phyloP scores from a whole-genome alignment of 257 asterid genomes.

The Henckelia pumila region DNA sequence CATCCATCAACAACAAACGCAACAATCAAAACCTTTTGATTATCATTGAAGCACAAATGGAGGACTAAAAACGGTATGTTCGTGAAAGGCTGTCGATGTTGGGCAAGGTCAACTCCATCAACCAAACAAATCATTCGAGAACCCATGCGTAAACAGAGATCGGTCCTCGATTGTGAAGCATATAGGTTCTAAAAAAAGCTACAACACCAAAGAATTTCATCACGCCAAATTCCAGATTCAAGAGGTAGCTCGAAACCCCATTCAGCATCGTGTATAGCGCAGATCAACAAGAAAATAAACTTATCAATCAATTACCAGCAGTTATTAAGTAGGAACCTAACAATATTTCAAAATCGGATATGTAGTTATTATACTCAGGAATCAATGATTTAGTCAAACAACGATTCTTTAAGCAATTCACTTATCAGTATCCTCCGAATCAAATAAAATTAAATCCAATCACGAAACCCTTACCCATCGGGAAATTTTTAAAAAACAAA shows the following conservation, averaged over 20 bases:
- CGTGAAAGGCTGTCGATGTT: neutral
- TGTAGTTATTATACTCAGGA: neutral
- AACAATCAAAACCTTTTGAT: neutral
- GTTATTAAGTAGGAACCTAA: neutral
- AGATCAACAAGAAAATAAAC: slow-evolving; percentile 8
- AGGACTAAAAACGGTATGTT: neutral
- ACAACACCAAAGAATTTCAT: neutral
- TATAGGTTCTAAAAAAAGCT: slow-evolving; percentile 3
- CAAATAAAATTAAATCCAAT: neutral
- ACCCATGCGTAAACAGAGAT: slow-evolving; percentile 1
- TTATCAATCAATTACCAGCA: neutral
- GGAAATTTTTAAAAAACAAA: neutral
- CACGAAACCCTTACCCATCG: neutral
- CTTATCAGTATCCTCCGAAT: neutral
- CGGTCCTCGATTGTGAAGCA: neutral
- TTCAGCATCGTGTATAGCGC: neutral
- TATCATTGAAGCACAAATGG: neutral
- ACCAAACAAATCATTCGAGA: slow-evolving; percentile 1
- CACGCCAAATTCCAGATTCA: slow-evolving; percentile 6
- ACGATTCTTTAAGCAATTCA: neutral
- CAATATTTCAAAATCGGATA: slow-evolving; percentile 7
- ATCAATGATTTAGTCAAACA: neutral
- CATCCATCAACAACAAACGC: neutral
- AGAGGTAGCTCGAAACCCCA: slow-evolving; percentile 12
- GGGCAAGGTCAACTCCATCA: neutral